Evolutionary conservation across 768 basidiomycete species (phyloP).

Genomic region (Podaxis sp.): DNA sequence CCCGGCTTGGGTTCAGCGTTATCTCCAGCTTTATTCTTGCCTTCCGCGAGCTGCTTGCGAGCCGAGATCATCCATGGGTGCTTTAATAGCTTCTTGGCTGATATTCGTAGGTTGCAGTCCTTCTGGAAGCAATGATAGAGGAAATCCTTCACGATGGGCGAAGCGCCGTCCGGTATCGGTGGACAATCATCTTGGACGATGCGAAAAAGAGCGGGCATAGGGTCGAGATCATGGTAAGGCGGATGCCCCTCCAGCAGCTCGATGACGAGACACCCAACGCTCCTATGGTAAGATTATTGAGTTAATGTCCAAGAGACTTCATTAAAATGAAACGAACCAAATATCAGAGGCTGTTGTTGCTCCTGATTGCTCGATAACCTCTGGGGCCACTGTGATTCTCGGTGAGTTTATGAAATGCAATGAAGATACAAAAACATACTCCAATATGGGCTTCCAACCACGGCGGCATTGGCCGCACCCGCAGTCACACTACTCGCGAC

Average conservation of each 20-base stretch:
- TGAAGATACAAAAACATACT: slow-evolving; percentile 51
- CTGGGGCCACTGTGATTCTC: slow-evolving; percentile 80
- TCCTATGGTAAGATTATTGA: slow-evolving; percentile 39
- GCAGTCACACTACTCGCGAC: slow-evolving; percentile 77
- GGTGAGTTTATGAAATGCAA: slow-evolving; percentile 11
- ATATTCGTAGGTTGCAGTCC: slow-evolving; percentile 91
- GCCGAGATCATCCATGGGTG: slow-evolving; percentile 97
- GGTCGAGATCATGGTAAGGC: slow-evolving; percentile 93
- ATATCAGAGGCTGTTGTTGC: slow-evolving; percentile 97
- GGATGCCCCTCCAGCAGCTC: slow-evolving; percentile 91
- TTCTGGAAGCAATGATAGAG: slow-evolving; percentile 98
- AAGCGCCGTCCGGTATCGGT: slow-evolving; percentile 93
- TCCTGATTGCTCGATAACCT: slow-evolving; percentile 97
- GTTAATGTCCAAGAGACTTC: background rate
- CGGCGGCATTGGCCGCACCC: slow-evolving; percentile 81
- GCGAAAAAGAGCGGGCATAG: slow-evolving; percentile 97
- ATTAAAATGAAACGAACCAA: slow-evolving; percentile 42
- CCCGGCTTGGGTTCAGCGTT: slow-evolving; percentile 35
- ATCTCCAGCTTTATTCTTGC: slow-evolving; percentile 31
- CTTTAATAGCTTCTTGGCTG: slow-evolving; percentile 86
- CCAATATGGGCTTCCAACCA: slow-evolving; percentile 99
- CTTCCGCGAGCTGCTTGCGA: slow-evolving; percentile 65
- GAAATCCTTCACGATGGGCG: slow-evolving; percentile 95
- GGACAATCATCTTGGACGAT: slow-evolving; percentile 99
- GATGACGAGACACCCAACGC: slow-evolving; percentile 96